Evolutionary conservation across 495 filamentous ascomycete genomes (phyloP).

Genomic region (Neurospora hispaniola): DNA sequence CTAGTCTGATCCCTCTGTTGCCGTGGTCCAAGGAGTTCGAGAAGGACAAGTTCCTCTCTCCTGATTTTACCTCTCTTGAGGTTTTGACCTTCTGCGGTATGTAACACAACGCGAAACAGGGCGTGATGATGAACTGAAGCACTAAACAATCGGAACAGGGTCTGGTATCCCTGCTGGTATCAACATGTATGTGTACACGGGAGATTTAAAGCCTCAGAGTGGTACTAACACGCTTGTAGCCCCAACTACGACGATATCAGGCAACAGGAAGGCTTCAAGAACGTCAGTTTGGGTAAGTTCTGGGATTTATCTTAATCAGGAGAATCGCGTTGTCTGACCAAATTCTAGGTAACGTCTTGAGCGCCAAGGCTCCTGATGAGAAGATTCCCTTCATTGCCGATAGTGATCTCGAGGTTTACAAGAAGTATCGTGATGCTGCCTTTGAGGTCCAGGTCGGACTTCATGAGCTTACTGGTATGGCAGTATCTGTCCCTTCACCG

Average conservation of each 20-base stretch:
- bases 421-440: constrained; percentile 67
- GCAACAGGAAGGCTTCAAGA: constrained; percentile 95
- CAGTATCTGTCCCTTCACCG: background rate
- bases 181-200: constrained; percentile 32
- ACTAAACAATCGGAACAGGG: constrained; percentile 16
- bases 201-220: background rate
- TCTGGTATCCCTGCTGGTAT: constrained; percentile 78
- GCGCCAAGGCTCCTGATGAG: constrained; percentile 82
- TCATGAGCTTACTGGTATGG: constrained; percentile 76
- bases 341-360: constrained; percentile 78
- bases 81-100: constrained; percentile 43
- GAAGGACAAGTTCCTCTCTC: constrained; percentile 87
- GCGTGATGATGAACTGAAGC: constrained; percentile 34
- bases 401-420: constrained; percentile 63
- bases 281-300: constrained; percentile 45
- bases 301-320: background rate
- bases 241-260: constrained; percentile 95
- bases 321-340: background rate
- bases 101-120: background rate
- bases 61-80: constrained; percentile 86
- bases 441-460: constrained; percentile 95
- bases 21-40: constrained; percentile 87
- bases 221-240: constrained; percentile 41
- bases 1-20: constrained; percentile 72
- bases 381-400: constrained; percentile 77